Percentiles rank a stretch among this genome's conserved stretches.
Conservation (phyloP, 225 moss, liverwort and hornwort genomes). For the Sphagnum contortum region DNA sequence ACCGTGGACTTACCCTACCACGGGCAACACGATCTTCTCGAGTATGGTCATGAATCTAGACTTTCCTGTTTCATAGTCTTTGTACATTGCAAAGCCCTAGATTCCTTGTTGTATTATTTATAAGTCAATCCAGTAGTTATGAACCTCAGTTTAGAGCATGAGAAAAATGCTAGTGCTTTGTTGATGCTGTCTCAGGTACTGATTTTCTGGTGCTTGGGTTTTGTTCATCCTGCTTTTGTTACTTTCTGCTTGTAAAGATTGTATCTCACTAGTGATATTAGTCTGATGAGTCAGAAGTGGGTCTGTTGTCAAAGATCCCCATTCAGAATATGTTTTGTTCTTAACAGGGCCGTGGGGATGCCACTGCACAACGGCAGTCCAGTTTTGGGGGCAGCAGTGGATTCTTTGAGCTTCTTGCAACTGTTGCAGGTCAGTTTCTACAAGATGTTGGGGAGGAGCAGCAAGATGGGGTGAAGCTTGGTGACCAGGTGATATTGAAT, state of each 20-base stretch:
- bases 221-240: neutral
- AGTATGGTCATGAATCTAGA: constrained; percentile 8
- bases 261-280: no score
- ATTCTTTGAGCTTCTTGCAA: constrained; percentile 58
- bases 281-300: no score
- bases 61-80: neutral
- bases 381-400: constrained; percentile 6
- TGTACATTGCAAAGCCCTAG: no score
- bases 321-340: neutral
- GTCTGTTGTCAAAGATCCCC: no score
- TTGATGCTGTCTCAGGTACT: neutral
- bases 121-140: neutral
- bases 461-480: constrained; percentile 1
- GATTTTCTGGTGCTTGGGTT: neutral
- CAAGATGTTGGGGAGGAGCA: constrained; percentile 30
- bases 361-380: constrained; percentile 12
- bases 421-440: constrained; percentile 46
- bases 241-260: no score
- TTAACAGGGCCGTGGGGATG: constrained; percentile 22
- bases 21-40: constrained; percentile 20
- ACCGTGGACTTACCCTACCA: constrained; percentile 17
- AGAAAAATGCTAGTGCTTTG: no score
- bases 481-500: neutral
- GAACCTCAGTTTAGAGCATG: no score
- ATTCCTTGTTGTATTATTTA: neutral